These are phyloP conservation scores for Histomonas meleagridis DNA, from an alignment of 208 protist genomes.

Conservation along the genomic window DNA sequence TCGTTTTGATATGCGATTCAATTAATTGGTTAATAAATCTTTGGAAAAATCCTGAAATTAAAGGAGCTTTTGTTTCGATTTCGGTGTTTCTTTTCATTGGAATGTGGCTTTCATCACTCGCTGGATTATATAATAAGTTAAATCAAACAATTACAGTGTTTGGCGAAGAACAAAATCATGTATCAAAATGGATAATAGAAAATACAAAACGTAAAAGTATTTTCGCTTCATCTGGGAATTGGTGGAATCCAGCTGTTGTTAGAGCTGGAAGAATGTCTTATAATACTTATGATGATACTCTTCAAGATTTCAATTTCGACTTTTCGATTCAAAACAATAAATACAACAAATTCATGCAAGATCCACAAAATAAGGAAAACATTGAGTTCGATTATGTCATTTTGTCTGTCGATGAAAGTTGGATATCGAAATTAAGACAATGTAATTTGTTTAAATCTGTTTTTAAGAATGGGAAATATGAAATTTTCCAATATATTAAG, in stretches of 20 bases:
- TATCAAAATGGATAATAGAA: not conserved
- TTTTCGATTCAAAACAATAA: too few species aligned
- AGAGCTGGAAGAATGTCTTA: not conserved
- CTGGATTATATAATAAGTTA: not conserved
- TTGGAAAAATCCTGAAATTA: not conserved
- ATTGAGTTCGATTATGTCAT: too few species aligned
- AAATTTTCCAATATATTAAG: too few species aligned
- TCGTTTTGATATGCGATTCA: not conserved
- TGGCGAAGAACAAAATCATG: not conserved
- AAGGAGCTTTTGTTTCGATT: not conserved
- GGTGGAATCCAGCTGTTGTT: not conserved
- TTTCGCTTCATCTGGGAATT: not conserved
- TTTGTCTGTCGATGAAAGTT: too few species aligned
- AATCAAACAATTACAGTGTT: not conserved
- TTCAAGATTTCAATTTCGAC: not conserved
- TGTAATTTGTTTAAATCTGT: too few species aligned
- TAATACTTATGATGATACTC: not conserved
- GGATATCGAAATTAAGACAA: too few species aligned
- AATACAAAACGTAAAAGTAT: not conserved
- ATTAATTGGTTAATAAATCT: not conserved
- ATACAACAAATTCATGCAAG: too few species aligned
- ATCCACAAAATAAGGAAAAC: too few species aligned
- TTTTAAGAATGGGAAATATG: too few species aligned
- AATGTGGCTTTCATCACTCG: not conserved
- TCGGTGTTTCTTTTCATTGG: not conserved